Conservation (phyloP, 805 yeast species). For the Candida montana region DNA sequence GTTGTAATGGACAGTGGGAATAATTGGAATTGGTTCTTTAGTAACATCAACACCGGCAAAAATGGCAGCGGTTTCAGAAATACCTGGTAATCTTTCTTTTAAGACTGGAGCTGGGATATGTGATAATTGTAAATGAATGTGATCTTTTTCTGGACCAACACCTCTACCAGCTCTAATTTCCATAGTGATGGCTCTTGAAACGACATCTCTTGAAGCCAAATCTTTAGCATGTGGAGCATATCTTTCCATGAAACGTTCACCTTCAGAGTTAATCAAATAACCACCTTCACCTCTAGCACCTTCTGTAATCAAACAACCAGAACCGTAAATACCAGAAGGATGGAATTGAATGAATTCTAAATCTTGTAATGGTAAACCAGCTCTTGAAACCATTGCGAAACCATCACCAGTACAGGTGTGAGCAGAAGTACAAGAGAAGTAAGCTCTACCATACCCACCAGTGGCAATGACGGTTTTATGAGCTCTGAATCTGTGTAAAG, state of each 20-base stretch:
- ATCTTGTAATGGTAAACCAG: slow-evolving; percentile 96
- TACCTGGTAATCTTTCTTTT: slow-evolving; percentile 97
- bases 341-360: slow-evolving; percentile 98
- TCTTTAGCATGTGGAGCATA: slow-evolving; percentile 99
- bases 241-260: slow-evolving; percentile 99
- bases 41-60: slow-evolving; percentile 99
- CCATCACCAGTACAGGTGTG: slow-evolving; percentile 99
- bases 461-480: slow-evolving; percentile 96
- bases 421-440: slow-evolving; percentile 98
- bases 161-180: slow-evolving; percentile 99
- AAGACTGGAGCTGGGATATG: slow-evolving; percentile 90
- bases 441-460: slow-evolving; percentile 98
- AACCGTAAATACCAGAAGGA: slow-evolving; percentile 98
- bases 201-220: slow-evolving; percentile 97
- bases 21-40: slow-evolving; percentile 96
- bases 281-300: slow-evolving; percentile 99
- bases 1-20: slow-evolving; percentile 98
- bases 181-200: slow-evolving; percentile 96
- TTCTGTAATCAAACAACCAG: slow-evolving; percentile 98
- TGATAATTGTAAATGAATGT: slow-evolving; percentile 88
- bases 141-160: slow-evolving; percentile 95
- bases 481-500: slow-evolving; percentile 94
- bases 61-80: slow-evolving; percentile 96
- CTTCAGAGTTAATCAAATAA: slow-evolving; percentile 89
- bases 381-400: slow-evolving; percentile 96